Percentiles rank a stretch among this genome's conserved stretches.
Evolutionary conservation across 768 basidiomycete genomes (phyloP).

Genomic region (Amanita molliuscula): DNA sequence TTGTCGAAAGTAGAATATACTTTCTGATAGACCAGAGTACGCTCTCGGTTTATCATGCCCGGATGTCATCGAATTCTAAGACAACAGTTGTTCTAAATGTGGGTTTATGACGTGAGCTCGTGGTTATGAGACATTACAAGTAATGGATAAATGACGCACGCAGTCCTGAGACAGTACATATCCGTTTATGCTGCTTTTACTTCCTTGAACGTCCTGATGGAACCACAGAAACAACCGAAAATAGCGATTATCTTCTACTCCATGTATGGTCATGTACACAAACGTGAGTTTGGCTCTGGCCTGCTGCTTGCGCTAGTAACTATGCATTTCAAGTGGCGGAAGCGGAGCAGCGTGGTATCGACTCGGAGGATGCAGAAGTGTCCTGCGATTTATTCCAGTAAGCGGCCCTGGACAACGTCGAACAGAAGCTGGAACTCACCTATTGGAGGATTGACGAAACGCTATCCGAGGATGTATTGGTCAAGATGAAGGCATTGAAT

Average conservation of each 20-base stretch:
- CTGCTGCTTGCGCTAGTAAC: not conserved
- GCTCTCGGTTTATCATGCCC: no score
- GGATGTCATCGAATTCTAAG: no score
- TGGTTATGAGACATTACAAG: not conserved
- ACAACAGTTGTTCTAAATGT: no score
- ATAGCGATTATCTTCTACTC: slow-evolving; percentile 45
- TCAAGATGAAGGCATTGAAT: slow-evolving; percentile 48
- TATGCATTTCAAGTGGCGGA: slow-evolving; percentile 32
- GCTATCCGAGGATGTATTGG: slow-evolving; percentile 46
- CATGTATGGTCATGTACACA: slow-evolving; percentile 45
- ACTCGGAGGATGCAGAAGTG: slow-evolving; percentile 27
- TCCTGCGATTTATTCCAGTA: slow-evolving; percentile 31
- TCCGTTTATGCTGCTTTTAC: no score
- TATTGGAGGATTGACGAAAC: slow-evolving; percentile 50
- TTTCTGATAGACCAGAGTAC: no score
- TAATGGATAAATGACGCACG: not conserved
- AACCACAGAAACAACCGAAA: slow-evolving; percentile 19
- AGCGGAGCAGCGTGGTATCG: slow-evolving; percentile 21
- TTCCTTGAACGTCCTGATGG: not conserved
- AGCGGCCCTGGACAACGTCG: slow-evolving; percentile 5
- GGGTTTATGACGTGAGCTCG: no score
- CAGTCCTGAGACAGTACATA: not conserved
- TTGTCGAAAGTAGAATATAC: no score
- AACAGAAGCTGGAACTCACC: not conserved
- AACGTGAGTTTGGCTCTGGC: slow-evolving; percentile 22